Percentiles rank a stretch among this genome's conserved stretches.
Conservation (phyloP, 2,329 filamentous ascomycete species). For the Cladophialophora psammophila region DNA sequence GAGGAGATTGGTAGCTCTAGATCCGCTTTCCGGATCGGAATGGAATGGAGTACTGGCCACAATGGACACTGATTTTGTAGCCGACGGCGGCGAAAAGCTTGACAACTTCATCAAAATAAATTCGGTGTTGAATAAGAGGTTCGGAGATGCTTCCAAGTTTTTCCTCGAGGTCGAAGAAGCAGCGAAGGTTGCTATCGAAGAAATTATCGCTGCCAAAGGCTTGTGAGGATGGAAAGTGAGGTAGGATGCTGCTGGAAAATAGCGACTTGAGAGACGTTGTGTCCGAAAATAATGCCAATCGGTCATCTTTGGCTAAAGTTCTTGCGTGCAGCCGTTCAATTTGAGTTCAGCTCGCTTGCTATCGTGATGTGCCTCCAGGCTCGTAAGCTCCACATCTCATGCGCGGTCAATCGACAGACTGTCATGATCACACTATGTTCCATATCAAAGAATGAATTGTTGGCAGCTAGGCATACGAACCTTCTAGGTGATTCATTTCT, state of each 20-base stretch:
- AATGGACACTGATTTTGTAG: conserved; percentile 4
- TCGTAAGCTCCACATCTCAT: not conserved
- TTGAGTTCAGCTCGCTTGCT: not conserved
- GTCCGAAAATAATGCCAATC: not conserved
- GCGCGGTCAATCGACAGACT: not conserved
- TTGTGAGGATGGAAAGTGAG: not conserved
- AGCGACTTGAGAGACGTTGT: not conserved
- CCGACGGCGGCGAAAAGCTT: conserved; percentile 2
- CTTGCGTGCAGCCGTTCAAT: not conserved
- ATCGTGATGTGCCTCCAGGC: not conserved
- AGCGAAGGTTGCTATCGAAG: conserved; percentile 2
- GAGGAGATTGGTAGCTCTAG: not conserved
- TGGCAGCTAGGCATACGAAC: not conserved
- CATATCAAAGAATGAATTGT: not conserved
- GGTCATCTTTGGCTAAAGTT: not conserved
- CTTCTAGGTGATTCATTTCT: not conserved
- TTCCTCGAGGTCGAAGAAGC: conserved; percentile 7
- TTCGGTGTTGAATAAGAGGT: conserved; percentile 4
- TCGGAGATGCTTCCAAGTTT: conserved; percentile 3
- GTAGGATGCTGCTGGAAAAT: not conserved
- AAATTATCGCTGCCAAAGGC: not conserved
- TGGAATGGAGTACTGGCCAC: conserved; percentile 10
- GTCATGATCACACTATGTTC: not conserved
- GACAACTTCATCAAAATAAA: conserved; percentile 5
- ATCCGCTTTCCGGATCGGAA: conserved; percentile 8